Evolutionary conservation across 768 basidiomycete genomes (phyloP).

Genomic region (Obba rivulosa): DNA sequence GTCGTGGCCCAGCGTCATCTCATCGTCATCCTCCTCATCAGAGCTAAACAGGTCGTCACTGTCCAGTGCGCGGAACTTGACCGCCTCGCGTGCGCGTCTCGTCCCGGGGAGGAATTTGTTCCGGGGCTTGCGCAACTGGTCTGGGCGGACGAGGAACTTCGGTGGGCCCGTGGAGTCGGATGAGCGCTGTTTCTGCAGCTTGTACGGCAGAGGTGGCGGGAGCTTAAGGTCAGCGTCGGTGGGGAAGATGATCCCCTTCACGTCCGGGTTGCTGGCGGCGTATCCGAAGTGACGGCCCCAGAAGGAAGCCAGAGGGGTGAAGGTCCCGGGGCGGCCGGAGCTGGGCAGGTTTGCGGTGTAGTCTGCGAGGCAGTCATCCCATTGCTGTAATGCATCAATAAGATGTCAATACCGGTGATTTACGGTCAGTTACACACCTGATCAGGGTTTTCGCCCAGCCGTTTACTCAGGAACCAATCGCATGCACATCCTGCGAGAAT

Average conservation of each 20-base stretch:
- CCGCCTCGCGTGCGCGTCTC: constrained; percentile 39
- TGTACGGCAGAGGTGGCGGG: constrained; percentile 9
- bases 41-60: constrained; percentile 15
- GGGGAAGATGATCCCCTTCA: constrained; percentile 24
- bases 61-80: constrained; percentile 29
- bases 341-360: constrained; percentile 50
- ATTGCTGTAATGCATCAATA: constrained; percentile 39
- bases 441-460: constrained; percentile 65
- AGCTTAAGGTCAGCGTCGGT: constrained; percentile 20
- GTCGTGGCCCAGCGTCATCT: no score
- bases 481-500: constrained; percentile 37
- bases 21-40: constrained; percentile 23
- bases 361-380: constrained; percentile 61
- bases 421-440: constrained; percentile 35
- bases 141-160: constrained; percentile 2
- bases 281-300: constrained; percentile 40
- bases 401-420: not conserved
- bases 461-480: constrained; percentile 52
- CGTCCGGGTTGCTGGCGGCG: constrained; percentile 3
- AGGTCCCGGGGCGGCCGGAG: constrained; percentile 48
- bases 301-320: constrained; percentile 46
- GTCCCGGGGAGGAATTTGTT: constrained; percentile 7
- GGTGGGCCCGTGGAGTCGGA: not conserved
- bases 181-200: constrained; percentile 16
- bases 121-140: constrained; percentile 12